Evolutionary conservation across 148 eudicot species (phyloP).

Genomic region (Arbutus unedo): DNA sequence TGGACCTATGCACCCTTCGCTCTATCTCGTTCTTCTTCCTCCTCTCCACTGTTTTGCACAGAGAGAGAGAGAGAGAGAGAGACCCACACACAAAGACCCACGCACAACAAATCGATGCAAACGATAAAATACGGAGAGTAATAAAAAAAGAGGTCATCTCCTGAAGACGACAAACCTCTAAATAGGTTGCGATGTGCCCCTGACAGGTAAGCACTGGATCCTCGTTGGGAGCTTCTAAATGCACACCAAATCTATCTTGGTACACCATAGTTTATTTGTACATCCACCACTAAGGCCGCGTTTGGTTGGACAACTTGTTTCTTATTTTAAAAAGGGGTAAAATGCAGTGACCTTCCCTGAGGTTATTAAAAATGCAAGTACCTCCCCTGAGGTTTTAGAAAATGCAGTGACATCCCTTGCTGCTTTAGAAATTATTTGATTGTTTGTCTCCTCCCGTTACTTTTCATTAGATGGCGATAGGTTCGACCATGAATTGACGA

Average conservation of each 20-base stretch:
- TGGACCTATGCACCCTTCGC: background rate
- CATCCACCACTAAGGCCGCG: no score
- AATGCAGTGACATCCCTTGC: no score
- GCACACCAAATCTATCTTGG: background rate
- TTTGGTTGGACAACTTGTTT: no score
- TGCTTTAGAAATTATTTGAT: no score
- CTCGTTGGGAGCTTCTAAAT: background rate
- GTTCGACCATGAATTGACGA: no score
- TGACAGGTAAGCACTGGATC: background rate
- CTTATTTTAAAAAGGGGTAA: no score
- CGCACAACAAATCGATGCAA: background rate
- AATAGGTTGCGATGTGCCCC: background rate
- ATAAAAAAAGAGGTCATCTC: background rate
- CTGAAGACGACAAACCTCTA: conserved; percentile 4
- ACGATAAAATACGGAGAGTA: background rate
- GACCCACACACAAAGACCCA: background rate
- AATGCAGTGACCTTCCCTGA: no score
- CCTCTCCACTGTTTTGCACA: background rate
- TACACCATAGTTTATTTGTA: no score
- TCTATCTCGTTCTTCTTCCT: background rate
- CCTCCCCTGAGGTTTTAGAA: no score
- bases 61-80: background rate
- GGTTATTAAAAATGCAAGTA: no score
- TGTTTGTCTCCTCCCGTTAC: no score
- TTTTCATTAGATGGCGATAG: no score